These are phyloP conservation scores for Pythium coloratum DNA, from an alignment of 352 stramenopile genomes.

Conservation along the genomic window DNA sequence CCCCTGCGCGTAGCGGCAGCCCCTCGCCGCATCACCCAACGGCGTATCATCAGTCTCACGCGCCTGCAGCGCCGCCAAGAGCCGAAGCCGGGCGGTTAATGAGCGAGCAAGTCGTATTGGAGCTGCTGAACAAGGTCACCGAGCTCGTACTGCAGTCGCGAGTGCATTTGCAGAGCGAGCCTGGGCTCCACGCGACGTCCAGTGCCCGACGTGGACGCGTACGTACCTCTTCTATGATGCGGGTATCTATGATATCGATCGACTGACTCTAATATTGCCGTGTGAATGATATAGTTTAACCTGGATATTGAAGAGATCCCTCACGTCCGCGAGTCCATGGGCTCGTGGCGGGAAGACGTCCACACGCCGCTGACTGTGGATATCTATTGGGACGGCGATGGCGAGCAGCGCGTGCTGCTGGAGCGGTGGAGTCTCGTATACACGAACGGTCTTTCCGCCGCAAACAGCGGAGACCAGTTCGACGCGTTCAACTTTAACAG, in stretches of 20 bases:
- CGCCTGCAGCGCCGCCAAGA: slow-evolving; percentile 7
- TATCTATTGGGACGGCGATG: slow-evolving; percentile 59
- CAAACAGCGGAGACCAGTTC: slow-evolving; percentile 23
- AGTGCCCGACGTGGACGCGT: slow-evolving; percentile 60
- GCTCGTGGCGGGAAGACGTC: slow-evolving; percentile 70
- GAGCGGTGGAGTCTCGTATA: slow-evolving; percentile 79
- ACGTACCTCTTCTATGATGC: slow-evolving; percentile 20
- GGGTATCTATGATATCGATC: background rate
- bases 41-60: slow-evolving; percentile 10
- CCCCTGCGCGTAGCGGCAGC: slow-evolving; percentile 9
- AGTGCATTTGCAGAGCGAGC: slow-evolving; percentile 63
- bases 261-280: background rate
- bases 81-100: slow-evolving; percentile 61
- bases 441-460: slow-evolving; percentile 33
- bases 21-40: slow-evolving; percentile 12
- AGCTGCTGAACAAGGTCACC: slow-evolving; percentile 82
- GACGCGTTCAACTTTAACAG: slow-evolving; percentile 18
- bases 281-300: slow-evolving; percentile 52
- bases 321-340: slow-evolving; percentile 66
- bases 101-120: slow-evolving; percentile 83
- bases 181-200: slow-evolving; percentile 32
- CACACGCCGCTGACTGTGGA: slow-evolving; percentile 65
- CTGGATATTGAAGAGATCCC: slow-evolving; percentile 82
- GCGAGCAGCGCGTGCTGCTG: slow-evolving; percentile 51
- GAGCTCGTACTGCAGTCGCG: slow-evolving; percentile 84